Base-by-base conservation (phyloP, 805 yeast species). In the Nakazawaea ambrosiae region DNA sequence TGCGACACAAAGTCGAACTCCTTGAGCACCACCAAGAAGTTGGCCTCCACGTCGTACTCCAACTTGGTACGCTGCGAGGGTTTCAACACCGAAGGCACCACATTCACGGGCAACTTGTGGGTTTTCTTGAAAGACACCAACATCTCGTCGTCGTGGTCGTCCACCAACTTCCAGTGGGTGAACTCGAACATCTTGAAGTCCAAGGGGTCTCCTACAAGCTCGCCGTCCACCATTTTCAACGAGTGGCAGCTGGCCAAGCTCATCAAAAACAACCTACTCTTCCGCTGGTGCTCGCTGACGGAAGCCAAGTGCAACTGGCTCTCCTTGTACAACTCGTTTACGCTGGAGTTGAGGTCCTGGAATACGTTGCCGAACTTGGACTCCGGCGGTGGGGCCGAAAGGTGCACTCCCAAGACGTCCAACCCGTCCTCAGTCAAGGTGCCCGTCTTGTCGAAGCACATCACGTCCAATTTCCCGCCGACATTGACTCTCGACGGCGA, bases 391-490 rank as follows among this genome's bases (percentile, higher is more conserved):
- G 55, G 47, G 58, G 63, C 45, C 58, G 55, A 33, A 61, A 65
- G 45, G 53, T 63, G 53, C 54, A 56, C 53, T 7, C 81, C 78
- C 50, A 88, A 66, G 3, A 92, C 85, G 55, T 90, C 97, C 26
- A 92, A 66, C 0, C 97, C 97, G 55, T 92, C 98, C 52, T 92
- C 97, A 0, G 99, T 92, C 45, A 92, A 65, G 0, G 99, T 92
- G 3, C 99, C 99, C 0, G 99, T 92, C 54, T 92, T 92, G 62
- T 92, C 99, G 58, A 92, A 92, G 51, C 96, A 88, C 53, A 87
- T 67, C 3, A 85, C 75, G 53, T 90, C 97, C 19, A 92, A 55
- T 49, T 92, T 88, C 8, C 98, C 98, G 25, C 96, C 96, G n/a
- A 92, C 80, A 53, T 92, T 92, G 33, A 94, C 92, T 43, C 96